A percentile compares a stretch with the other conserved stretches of the same genome.
Evolutionary conservation across 2,329 filamentous ascomycete genomes (phyloP).

Genomic region (Eutypa lata): DNA sequence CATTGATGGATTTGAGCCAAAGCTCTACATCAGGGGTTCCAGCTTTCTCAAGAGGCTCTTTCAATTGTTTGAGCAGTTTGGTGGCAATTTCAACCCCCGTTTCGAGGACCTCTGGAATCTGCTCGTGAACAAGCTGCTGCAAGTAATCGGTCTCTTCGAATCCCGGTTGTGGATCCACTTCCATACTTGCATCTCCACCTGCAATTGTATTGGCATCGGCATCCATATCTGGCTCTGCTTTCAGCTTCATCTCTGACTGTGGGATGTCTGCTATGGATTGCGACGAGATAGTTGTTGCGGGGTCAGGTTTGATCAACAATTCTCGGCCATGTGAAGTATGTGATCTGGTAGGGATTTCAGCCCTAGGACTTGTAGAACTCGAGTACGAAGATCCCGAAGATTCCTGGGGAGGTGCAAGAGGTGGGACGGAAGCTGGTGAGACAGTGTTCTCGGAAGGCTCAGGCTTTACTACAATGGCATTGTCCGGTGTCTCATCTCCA

Average conservation of each 20-base stretch:
- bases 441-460: neutral
- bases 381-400: neutral
- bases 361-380: neutral
- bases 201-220: too few relatives aligned
- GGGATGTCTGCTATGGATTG: neutral
- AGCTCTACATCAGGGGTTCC: conserved; percentile 5
- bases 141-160: conserved; percentile 9
- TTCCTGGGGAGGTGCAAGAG: neutral
- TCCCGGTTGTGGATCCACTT: neutral
- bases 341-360: neutral
- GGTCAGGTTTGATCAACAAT: neutral
- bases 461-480: neutral
- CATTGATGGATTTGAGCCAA: conserved; percentile 41
- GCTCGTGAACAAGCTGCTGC: conserved; percentile 12
- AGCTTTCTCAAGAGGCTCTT: conserved; percentile 3
- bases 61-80: conserved; percentile 14
- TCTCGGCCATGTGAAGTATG: neutral
- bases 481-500: neutral
- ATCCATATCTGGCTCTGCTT: neutral
- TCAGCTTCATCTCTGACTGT: neutral
- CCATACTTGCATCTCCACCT: neutral
- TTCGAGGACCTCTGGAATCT: conserved; percentile 16
- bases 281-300: neutral
- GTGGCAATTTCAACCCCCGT: conserved; percentile 14
- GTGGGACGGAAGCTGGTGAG: neutral